Conservation (phyloP, 2,329 filamentous ascomycete genomes). For the Apiospora koreana region DNA sequence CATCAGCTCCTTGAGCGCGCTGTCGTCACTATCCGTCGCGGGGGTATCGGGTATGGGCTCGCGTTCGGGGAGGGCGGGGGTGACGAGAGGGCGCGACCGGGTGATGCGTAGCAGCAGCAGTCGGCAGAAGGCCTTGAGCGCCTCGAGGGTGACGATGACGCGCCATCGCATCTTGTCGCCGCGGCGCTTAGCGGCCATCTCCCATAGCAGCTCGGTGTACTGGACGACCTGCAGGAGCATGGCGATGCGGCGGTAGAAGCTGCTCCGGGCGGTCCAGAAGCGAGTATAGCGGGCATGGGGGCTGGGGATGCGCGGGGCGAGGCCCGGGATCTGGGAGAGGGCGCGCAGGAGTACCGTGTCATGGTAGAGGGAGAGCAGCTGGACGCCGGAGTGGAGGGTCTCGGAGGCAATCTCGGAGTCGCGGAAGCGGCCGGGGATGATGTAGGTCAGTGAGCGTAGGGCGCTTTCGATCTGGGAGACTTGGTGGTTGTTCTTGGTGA, state of each 20-base stretch:
- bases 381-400: slow-evolving; percentile 83
- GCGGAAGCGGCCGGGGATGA: slow-evolving; percentile 87
- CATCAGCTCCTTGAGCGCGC: slow-evolving; percentile 33
- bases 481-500: slow-evolving; percentile 90
- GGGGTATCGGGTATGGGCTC: slow-evolving; percentile 70
- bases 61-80: slow-evolving; percentile 81
- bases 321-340: slow-evolving; percentile 61
- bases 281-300: slow-evolving; percentile 67
- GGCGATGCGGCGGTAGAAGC: slow-evolving; percentile 78
- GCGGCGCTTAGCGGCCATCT: slow-evolving; percentile 90
- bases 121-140: slow-evolving; percentile 81
- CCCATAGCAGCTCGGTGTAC: slow-evolving; percentile 94
- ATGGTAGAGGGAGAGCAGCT: slow-evolving; percentile 90
- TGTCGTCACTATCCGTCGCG: slow-evolving; percentile 53
- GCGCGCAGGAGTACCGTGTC: slow-evolving; percentile 76
- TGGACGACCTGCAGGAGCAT: slow-evolving; percentile 85
- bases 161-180: slow-evolving; percentile 84
- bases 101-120: slow-evolving; percentile 81
- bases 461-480: slow-evolving; percentile 95
- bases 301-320: slow-evolving; percentile 53
- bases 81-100: slow-evolving; percentile 78
- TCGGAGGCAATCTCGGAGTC: slow-evolving; percentile 96
- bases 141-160: slow-evolving; percentile 81
- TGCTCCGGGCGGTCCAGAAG: slow-evolving; percentile 64
- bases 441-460: slow-evolving; percentile 88